Percentiles rank a stretch among this genome's conserved stretches.
Evolutionary conservation across 345 rosid genomes (phyloP).

Genomic region (Erodium maritimum): DNA sequence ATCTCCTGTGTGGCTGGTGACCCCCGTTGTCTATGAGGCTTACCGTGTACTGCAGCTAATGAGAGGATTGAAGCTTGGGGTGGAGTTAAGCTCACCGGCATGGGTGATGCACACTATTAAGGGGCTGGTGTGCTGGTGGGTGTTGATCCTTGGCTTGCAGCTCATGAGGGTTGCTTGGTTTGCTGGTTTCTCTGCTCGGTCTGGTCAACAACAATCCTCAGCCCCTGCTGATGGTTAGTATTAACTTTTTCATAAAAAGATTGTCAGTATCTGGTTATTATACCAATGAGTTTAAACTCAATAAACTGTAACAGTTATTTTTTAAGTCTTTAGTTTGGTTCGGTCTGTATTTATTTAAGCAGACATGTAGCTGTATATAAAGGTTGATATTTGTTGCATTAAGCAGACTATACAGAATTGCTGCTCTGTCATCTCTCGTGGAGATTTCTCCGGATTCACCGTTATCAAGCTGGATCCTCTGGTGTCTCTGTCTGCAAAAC

Average conservation of each 20-base stretch:
- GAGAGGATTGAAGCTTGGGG: conserved; percentile 74
- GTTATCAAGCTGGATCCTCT: too few species aligned
- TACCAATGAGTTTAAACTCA: too few species aligned
- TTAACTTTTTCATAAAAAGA: background rate
- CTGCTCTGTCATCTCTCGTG: too few species aligned
- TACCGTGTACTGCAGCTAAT: conserved; percentile 73
- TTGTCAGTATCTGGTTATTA: too few species aligned
- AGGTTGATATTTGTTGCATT: too few species aligned
- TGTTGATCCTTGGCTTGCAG: conserved; percentile 74
- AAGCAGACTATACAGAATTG: too few species aligned
- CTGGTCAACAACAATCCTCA: conserved; percentile 12
- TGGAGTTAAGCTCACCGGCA: conserved; percentile 57
- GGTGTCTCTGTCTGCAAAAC: too few species aligned
- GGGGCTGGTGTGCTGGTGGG: conserved; percentile 92
- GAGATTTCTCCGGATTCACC: too few species aligned
- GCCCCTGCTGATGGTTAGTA: conserved; percentile 20
- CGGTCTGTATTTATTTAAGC: too few species aligned
- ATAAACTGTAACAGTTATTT: too few species aligned
- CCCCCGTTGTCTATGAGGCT: conserved; percentile 78
- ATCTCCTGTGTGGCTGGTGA: conserved; percentile 87
- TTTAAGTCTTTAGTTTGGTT: too few species aligned
- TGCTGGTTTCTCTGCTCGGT: conserved; percentile 56
- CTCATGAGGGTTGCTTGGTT: conserved; percentile 98
- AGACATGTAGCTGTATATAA: too few species aligned
- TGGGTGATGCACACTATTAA: conserved; percentile 73